Conservation (phyloP, 805 yeast species). For the Hanseniaspora mollemarum region DNA sequence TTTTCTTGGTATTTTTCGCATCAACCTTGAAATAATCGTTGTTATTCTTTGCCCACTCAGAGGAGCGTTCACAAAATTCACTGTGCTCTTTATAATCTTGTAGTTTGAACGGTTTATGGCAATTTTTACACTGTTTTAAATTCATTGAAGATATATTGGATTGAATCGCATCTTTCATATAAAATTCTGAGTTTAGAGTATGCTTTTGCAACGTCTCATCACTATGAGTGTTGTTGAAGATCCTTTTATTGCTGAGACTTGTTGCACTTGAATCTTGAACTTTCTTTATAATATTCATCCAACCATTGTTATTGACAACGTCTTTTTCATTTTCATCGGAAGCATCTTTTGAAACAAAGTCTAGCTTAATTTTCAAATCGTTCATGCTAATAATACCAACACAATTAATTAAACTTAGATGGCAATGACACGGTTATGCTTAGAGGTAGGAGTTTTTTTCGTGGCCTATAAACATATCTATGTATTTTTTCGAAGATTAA, state of each 20-base stretch:
- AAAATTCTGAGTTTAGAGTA: conserved; percentile 23
- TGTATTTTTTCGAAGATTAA: too few relatives aligned
- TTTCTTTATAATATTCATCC: conserved; percentile 17
- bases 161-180: conserved; percentile 18
- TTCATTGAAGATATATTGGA: conserved; percentile 21
- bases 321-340: background rate
- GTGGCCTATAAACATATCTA: too few relatives aligned
- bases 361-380: conserved; percentile 1
- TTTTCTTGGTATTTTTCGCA: conserved; percentile 7
- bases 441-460: too few relatives aligned
- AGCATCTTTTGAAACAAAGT: background rate
- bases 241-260: conserved; percentile 19
- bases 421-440: too few relatives aligned
- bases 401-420: too few relatives aligned
- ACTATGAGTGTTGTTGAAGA: conserved; percentile 17
- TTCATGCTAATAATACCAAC: too few relatives aligned
- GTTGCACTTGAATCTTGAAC: conserved; percentile 20
- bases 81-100: conserved; percentile 25
- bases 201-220: conserved; percentile 2
- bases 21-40: conserved; percentile 19
- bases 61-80: conserved; percentile 17
- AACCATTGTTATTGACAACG: background rate
- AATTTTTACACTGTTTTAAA: conserved; percentile 27
- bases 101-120: conserved; percentile 27
- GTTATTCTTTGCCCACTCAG: conserved; percentile 15